These are phyloP conservation scores for Hypoxylon rubiginosum DNA, from an alignment of 2,329 filamentous ascomycete genomes.

Conservation along the genomic window DNA sequence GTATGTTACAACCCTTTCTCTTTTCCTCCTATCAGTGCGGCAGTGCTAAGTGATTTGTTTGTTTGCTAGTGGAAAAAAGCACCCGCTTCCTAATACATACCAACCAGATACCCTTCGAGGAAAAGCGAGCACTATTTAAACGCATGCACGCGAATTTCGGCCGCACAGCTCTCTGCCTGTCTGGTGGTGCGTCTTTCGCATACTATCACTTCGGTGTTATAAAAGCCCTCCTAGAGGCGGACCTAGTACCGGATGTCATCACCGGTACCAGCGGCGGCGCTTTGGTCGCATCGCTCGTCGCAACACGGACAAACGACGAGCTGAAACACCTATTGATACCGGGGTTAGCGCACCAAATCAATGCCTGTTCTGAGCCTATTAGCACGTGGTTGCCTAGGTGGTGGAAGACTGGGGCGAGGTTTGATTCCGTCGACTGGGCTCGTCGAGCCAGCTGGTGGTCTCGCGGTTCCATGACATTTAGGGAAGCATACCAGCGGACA, in stretches of 20 bases:
- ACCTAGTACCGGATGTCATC: constrained; percentile 90
- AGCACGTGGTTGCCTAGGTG: constrained; percentile 83
- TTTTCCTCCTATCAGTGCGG: neutral
- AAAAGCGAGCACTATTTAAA: constrained; percentile 87
- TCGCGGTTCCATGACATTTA: constrained; percentile 90
- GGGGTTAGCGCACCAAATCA: constrained; percentile 86
- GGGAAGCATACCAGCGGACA: constrained; percentile 93
- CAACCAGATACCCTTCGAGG: constrained; percentile 74
- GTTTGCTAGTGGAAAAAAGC: constrained; percentile 69
- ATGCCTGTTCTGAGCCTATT: constrained; percentile 84
- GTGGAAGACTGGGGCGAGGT: constrained; percentile 93
- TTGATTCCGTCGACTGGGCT: constrained; percentile 95
- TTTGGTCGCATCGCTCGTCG: constrained; percentile 86
- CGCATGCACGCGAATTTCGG: constrained; percentile 92
- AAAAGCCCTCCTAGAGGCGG: constrained; percentile 87
- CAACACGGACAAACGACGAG: constrained; percentile 92
- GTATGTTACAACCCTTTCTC: constrained; percentile 56
- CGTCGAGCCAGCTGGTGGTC: constrained; percentile 89
- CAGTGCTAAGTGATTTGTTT: constrained; percentile 5
- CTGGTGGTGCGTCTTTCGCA: constrained; percentile 92
- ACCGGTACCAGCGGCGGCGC: constrained; percentile 97
- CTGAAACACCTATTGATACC: constrained; percentile 87
- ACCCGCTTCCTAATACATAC: constrained; percentile 78
- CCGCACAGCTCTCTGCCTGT: constrained; percentile 91
- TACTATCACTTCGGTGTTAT: constrained; percentile 97